Evolutionary conservation across 345 rosid species (phyloP), one percentile per base, ranked within the genome.

Genomic region (Acer campestre): DNA sequence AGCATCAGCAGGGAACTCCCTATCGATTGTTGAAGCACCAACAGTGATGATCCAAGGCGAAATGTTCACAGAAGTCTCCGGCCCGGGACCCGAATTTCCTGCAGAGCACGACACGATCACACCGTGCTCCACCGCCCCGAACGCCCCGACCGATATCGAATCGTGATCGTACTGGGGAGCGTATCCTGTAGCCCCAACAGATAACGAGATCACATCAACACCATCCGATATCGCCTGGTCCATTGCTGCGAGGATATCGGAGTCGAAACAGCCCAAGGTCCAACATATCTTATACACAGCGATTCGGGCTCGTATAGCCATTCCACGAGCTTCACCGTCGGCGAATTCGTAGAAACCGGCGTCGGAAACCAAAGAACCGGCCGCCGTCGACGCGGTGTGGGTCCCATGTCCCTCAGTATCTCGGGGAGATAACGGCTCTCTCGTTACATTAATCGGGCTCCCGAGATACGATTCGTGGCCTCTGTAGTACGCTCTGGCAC

Each of bases 31-130:
- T 4, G 99, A 95, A 16, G 98, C 98, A 40, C 98, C 98, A 3
- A 93, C 94, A 2, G 97, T 93, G 46, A 95, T 35, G 49, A 92
- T 92, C 99, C 99, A 93, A 10, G 99, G 99, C 31, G 99, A 98
- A 44, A 93, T 86, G 77, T 95, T 95, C 5, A 87, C 89, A 1
- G 97, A 89, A 14, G 99, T 90, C 75, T 62, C 87, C 0, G 95
- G 85, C 53, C 89, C 89, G 3, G 98, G 99, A 18, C 98, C 99
- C 7, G 94, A 89, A 81, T 95, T 95, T 56, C 99, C 98, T 1
- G 99, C 94, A 35, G 98, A 93, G 81, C 98, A 92, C 2, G 98
- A 93, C 14, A 95, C 97, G 0, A 93, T 80, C 72, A 93, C 78
- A 0, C 96, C 99, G 9, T 91, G 82, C 13, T 79, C 77, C 3